Evolutionary conservation across 2,329 filamentous ascomycete species (phyloP), one percentile per base, ranked within the genome.

Genomic region (Fusarium robinianum): DNA sequence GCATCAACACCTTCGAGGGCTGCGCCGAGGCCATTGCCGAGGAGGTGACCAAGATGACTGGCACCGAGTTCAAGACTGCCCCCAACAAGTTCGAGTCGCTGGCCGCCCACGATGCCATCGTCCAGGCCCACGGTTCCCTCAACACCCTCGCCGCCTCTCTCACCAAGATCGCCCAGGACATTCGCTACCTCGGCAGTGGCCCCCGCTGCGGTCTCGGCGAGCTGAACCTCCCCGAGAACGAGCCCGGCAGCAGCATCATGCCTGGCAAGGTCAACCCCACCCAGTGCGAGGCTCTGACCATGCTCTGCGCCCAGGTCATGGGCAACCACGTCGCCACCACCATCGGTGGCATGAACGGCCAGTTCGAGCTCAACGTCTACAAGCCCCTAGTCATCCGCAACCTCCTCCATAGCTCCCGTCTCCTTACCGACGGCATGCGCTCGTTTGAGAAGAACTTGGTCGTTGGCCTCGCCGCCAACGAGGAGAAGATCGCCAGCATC

Each of bases 11-110:
- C 44, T 96, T 90, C 72, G 85, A 87, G 72, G 94, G 94, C 53
- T 99, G 97, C 66, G 94, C 90, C 46, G 91, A 95, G 77, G 90
- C 83, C 50, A 88, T 99, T 62, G 94, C 94, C 24, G 81, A 85
- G 46, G 91, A 97, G 73, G 90, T 99, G 53, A 85, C 76, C 75
- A 91, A 88, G 72, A 88, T 96, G 82, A 96, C 94, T 3, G 91
- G 91, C 60, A 90, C 87, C 62, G 78, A 94, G 66, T 99, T 99
- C 79, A 83, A 88, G 75, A 97, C 94, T 8, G 94, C 94, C 9
- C 92, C 94, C 57, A 99, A 99, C 83, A 99, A 99, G 78, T 99
- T 99, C 66, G 94, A 97, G 76, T 86, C 94, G 4, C 84, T 99
- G 27, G 94, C 94, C 46, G 90, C 94, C 36, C 94, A 99, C 72